Conservation (phyloP, 306 rosid genomes). For the Urtica urens region DNA sequence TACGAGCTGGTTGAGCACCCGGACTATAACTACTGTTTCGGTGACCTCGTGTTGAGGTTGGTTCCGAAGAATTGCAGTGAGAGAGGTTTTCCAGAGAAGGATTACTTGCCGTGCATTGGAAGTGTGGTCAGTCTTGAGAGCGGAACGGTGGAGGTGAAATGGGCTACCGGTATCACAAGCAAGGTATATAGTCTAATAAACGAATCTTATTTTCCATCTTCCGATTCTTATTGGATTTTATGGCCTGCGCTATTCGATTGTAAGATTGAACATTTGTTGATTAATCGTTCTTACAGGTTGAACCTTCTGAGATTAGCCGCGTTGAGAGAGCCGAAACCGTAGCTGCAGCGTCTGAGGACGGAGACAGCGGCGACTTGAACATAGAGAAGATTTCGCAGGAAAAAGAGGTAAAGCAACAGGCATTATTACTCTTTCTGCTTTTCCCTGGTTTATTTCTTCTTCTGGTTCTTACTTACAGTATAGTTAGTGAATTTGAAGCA, state of each 20-base stretch:
- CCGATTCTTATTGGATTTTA: no score
- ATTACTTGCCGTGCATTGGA: conserved; percentile 56
- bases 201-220: neutral
- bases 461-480: no score
- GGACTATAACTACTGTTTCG: conserved; percentile 58
- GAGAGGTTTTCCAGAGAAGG: conserved; percentile 25
- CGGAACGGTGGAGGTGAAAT: conserved; percentile 79
- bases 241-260: no score
- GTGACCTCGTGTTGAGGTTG: conserved; percentile 74
- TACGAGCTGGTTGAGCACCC: conserved; percentile 88
- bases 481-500: no score
- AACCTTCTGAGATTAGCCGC: conserved; percentile 61
- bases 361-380: conserved; percentile 39
- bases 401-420: conserved; percentile 30
- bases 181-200: conserved; percentile 36
- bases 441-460: neutral
- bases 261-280: neutral
- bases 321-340: conserved; percentile 59
- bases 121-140: conserved; percentile 49
- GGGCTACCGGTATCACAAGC: conserved; percentile 70
- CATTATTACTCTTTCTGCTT: conserved; percentile 35
- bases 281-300: conserved; percentile 39
- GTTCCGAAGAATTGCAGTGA: conserved; percentile 31
- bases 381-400: conserved; percentile 36
- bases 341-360: conserved; percentile 37